These are phyloP conservation scores for Wickerhamiella lipophila DNA, from an alignment of 805 yeast species.

Conservation along the genomic window DNA sequence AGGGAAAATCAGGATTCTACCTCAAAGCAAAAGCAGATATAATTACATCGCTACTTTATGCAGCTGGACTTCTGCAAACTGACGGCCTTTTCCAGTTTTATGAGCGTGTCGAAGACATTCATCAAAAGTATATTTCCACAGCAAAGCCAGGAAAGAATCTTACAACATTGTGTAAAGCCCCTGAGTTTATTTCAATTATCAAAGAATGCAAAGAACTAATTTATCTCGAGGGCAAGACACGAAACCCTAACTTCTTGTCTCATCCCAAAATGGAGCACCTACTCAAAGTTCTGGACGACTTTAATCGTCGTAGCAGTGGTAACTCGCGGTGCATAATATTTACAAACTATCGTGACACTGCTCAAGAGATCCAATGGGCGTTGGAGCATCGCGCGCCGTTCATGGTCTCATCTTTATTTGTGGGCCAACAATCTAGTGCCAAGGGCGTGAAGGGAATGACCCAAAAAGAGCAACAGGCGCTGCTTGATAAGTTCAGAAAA, in stretches of 20 bases:
- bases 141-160: slow-evolving; percentile 45
- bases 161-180: slow-evolving; percentile 48
- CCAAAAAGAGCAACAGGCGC: slow-evolving; percentile 73
- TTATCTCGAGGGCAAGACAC: slow-evolving; percentile 11
- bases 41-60: slow-evolving; percentile 56
- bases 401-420: slow-evolving; percentile 68
- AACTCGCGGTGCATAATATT: slow-evolving; percentile 66
- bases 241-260: slow-evolving; percentile 32
- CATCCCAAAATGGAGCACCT: slow-evolving; percentile 64
- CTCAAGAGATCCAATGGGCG: slow-evolving; percentile 66
- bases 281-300: slow-evolving; percentile 43
- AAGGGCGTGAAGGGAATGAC: slow-evolving; percentile 61
- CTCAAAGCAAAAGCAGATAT: slow-evolving; percentile 34
- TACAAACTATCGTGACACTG: slow-evolving; percentile 81
- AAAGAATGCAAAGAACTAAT: slow-evolving; percentile 35
- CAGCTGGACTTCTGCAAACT: slow-evolving; percentile 40
- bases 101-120: slow-evolving; percentile 45
- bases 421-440: slow-evolving; percentile 62
- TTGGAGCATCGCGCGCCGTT: slow-evolving; percentile 28
- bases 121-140: slow-evolving; percentile 20
- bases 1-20: slow-evolving; percentile 25
- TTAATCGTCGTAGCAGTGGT: slow-evolving; percentile 34
- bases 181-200: slow-evolving; percentile 36
- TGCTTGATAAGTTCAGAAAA: slow-evolving; percentile 56
- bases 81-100: slow-evolving; percentile 77